Evolutionary conservation across 345 rosid species (phyloP).

Genomic region (Boechera stricta): DNA sequence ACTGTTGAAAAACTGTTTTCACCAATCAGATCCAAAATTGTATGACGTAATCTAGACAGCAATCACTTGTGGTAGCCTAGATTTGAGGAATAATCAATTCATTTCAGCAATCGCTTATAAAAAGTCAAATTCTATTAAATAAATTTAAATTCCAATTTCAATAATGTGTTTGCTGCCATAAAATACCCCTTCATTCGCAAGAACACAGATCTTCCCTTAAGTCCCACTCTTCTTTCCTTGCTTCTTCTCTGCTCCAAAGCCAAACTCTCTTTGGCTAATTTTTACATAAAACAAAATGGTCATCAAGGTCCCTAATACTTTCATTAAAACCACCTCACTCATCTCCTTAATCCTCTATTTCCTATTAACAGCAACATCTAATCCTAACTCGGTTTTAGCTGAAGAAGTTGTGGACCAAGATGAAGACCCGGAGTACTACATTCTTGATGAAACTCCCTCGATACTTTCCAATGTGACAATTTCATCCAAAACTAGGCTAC

Average conservation of each 20-base stretch:
- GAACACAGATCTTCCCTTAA: conserved; percentile 42
- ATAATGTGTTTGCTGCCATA: conserved; percentile 33
- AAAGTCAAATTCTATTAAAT: conserved; percentile 13
- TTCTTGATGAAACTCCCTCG: conserved; percentile 40
- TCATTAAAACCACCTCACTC: conserved; percentile 27
- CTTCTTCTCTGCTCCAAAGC: conserved; percentile 36
- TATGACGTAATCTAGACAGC: conserved; percentile 22
- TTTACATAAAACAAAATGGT: conserved; percentile 30
- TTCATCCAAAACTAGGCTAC: conserved; percentile 30
- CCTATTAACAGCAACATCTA: conserved; percentile 23
- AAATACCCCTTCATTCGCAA: conserved; percentile 37
- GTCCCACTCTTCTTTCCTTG: conserved; percentile 27
- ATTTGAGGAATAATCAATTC: conserved; percentile 38
- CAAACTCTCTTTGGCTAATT: conserved; percentile 41
- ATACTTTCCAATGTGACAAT: conserved; percentile 28
- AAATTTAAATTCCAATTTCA: conserved; percentile 5
- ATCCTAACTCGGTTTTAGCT: conserved; percentile 21
- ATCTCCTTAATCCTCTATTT: conserved; percentile 26
- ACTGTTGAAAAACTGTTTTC: not conserved
- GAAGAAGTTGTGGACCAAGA: conserved; percentile 31
- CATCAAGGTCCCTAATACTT: conserved; percentile 12
- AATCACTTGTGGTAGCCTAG: conserved; percentile 39
- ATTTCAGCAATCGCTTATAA: not conserved
- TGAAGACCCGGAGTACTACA: conserved; percentile 39
- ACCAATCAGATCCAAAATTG: conserved; percentile 12